Base-by-base conservation (phyloP, 805 yeast genomes). In the Candida coleopterorum region DNA sequence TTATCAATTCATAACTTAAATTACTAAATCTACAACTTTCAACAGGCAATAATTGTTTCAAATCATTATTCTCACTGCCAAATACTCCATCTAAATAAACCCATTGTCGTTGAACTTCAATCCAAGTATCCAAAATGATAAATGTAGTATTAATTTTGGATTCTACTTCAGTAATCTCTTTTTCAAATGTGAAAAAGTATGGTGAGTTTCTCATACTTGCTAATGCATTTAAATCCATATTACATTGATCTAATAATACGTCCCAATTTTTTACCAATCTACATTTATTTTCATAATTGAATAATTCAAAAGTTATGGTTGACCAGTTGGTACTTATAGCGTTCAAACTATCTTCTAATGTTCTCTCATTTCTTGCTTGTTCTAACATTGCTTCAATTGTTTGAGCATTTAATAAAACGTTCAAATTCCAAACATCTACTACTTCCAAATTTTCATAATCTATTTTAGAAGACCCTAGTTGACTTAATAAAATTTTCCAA, bases 61-160 rank as follows among this genome's bases (percentile, higher is more conserved):
- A 72, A 25, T 81, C 87, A 2, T 66, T 64, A 29, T 72, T 74
- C 14, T 45, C 39, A 1, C 68, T 61, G 4, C 75, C 79, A 49
- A 90, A 82, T 0, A 87, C 77, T 2, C 95, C 96, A 44, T 77
- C 81, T 16, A 89, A 64, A 52, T 90, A 87, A 1, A 85, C 75
- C 95, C 95, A 89, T 48, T 81, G 85, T n/a, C 81, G 64, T 55
- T 90, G 97, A 2, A 79, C 84, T 23, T 86, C 95, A 18, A 83
- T 70, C 95, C 96, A 88, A 0, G 58, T 50, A 43, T 79, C 85
- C 23, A 85, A 63, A 2, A 85, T 51, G 1, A 63, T 60, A 29
- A 68, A 70, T 1, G 86, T 46, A 0, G 52, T 47, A 31, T 70
- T 72, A n/a, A 90, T 51, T 37, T 68, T 73, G 0, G 61, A 62